Evolutionary conservation across 495 filamentous ascomycete genomes (phyloP).

Genomic region (Hyaloscypha hepaticicola): DNA sequence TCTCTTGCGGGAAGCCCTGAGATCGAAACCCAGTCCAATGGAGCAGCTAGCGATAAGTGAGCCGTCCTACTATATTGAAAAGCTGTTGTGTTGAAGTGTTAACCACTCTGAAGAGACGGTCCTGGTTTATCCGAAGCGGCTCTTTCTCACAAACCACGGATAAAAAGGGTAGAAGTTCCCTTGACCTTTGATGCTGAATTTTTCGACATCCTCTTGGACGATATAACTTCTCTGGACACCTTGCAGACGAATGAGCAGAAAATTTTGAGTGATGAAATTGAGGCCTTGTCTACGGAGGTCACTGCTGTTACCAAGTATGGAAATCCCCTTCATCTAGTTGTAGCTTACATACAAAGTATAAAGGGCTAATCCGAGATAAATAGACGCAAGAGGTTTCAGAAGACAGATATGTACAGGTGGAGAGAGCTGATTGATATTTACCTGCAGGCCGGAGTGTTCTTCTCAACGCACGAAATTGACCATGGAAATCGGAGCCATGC

Average conservation of each 20-base stretch:
- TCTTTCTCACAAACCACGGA: not conserved
- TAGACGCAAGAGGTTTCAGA: constrained; percentile 48
- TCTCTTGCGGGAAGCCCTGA: not conserved
- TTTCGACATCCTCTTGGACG: constrained; percentile 61
- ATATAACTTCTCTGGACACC: constrained; percentile 58
- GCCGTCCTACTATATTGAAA: not conserved
- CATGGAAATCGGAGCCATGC: constrained; percentile 55
- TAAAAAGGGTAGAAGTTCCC: constrained; percentile 54
- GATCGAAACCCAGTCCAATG: not conserved
- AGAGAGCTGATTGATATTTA: constrained; percentile 72
- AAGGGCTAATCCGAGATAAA: not conserved
- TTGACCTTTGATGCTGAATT: constrained; percentile 66
- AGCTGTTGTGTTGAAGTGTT: not conserved
- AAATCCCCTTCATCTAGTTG: not conserved
- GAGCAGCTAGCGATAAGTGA: not conserved
- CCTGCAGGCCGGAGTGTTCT: constrained; percentile 68
- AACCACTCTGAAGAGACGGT: not conserved
- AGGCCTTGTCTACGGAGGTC: constrained; percentile 53
- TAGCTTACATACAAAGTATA: not conserved
- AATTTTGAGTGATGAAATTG: constrained; percentile 53
- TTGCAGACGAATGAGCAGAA: constrained; percentile 58
- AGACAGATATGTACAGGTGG: constrained; percentile 69
- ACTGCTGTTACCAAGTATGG: constrained; percentile 49
- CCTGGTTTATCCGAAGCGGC: not conserved
- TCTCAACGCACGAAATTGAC: constrained; percentile 61